Evolutionary conservation across 78 protist genomes (phyloP), one percentile per base, ranked within the genome.

Genomic region (Protostelium mycophagum): DNA sequence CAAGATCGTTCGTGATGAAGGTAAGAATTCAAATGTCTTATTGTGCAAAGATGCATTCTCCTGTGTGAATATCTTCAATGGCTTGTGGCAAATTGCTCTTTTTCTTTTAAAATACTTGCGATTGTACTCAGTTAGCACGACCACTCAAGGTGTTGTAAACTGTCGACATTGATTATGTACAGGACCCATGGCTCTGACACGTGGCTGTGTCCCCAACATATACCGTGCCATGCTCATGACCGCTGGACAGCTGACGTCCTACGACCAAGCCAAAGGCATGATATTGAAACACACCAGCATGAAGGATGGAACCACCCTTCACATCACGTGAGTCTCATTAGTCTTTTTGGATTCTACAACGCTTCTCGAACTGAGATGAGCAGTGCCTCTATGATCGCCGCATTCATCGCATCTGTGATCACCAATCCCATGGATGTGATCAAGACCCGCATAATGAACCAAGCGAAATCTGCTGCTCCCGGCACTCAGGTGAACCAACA

Each of bases 191-290:
- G 34, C 88, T 28, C 83, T 93, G 34, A 89, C 91, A 91, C 63
- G 87, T 37, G 96, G 96, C 38, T 90, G 94, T 35, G 38, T 83
- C 35, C 96, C 96, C 36, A 89, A 88, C 84, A 28, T 93, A 1
- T 38, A 89, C 10, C 88, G 96, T 86, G 93, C 93, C 63, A 93
- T 93, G 96, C 88, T 93, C 88, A 91, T 93, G 96, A 93, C 93
- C 1, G 91, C 96, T 35, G 96, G 94, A 38, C 96, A 93, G 51
- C 84, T 93, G 29, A 36, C 96, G 35, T 88, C 93, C 0, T 93
- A 93, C 88, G 93, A 90, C 85, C 92, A 90, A 90, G 89, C 96
- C 23, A 93, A 93, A 85, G 94, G 87, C 39, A 83, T 90, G 88
- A 83, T 93, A 85, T 83, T 90, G 86, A 36, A 87, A 86, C 38